These are phyloP conservation scores for Bonia amplexicaulis DNA, from an alignment of 176 grass and related monocot genomes.

Conservation along the genomic window DNA sequence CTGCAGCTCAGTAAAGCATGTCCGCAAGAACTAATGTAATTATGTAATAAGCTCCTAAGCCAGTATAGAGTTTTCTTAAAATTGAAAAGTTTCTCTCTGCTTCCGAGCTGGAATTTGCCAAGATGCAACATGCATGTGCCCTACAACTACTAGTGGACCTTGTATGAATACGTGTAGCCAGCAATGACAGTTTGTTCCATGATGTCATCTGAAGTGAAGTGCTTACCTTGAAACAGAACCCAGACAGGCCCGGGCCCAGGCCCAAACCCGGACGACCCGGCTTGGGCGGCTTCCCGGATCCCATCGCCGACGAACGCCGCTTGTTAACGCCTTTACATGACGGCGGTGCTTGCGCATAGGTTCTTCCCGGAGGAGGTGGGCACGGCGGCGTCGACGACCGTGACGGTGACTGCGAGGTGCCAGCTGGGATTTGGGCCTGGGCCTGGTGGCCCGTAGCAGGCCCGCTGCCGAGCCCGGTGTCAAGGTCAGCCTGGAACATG, in stretches of 20 bases:
- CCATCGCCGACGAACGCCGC: constrained; percentile 1
- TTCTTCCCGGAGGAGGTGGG: not conserved
- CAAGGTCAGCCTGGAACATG: constrained; percentile 64
- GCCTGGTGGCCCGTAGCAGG: not conserved
- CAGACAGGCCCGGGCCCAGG: not conserved
- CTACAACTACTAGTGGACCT: not conserved
- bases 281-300: constrained; percentile 9
- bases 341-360: not conserved
- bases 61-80: not conserved
- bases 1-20: too few relatives aligned
- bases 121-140: too few relatives aligned
- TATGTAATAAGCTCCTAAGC: too few relatives aligned
- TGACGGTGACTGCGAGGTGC: not conserved
- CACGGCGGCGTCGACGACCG: not conserved
- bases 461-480: not conserved
- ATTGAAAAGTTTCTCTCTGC: too few relatives aligned
- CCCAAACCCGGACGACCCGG: not conserved
- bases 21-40: too few relatives aligned
- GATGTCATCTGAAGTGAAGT: too few relatives aligned
- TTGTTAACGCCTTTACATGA: not conserved
- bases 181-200: too few relatives aligned
- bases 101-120: too few relatives aligned
- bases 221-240: constrained; percentile 41
- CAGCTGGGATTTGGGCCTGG: not conserved
- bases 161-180: not conserved